These are phyloP conservation scores for Sutorius australiensis DNA, from an alignment of 768 basidiomycete species.

Conservation along the genomic window DNA sequence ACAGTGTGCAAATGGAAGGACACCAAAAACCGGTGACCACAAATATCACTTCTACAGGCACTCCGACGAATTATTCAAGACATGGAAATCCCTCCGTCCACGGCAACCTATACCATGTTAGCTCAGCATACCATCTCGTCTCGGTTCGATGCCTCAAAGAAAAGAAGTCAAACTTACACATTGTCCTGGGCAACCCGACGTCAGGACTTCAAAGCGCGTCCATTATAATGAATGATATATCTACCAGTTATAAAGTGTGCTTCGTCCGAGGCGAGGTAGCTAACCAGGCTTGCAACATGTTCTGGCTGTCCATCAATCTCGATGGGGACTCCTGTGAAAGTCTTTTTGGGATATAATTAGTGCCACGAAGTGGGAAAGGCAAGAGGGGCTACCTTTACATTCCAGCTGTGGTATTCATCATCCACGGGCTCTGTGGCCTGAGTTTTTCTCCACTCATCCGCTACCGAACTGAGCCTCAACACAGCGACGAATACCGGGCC, in stretches of 20 bases:
- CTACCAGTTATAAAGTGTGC: constrained; percentile 12
- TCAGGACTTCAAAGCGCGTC: neutral
- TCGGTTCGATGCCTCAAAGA: neutral
- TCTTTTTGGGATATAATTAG: too few relatives aligned
- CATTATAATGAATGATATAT: neutral
- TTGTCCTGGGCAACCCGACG: neutral
- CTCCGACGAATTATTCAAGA: neutral
- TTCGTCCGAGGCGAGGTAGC: constrained; percentile 32
- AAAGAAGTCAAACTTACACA: neutral
- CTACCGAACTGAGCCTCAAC: neutral
- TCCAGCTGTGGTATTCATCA: neutral
- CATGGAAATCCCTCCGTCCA: neutral
- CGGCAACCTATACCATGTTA: neutral
- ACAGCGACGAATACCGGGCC: neutral
- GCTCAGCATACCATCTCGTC: neutral
- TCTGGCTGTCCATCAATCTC: constrained; percentile 27
- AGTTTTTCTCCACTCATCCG: neutral
- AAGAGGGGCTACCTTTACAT: neutral
- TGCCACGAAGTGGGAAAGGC: neutral
- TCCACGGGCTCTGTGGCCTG: neutral
- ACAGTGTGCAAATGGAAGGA: too few relatives aligned
- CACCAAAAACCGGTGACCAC: too few relatives aligned
- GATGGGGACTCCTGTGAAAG: neutral
- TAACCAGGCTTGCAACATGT: constrained; percentile 31
- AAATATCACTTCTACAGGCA: too few relatives aligned